Conservation (phyloP, 139 green algal genomes). For the Bryopsis sp. region DNA sequence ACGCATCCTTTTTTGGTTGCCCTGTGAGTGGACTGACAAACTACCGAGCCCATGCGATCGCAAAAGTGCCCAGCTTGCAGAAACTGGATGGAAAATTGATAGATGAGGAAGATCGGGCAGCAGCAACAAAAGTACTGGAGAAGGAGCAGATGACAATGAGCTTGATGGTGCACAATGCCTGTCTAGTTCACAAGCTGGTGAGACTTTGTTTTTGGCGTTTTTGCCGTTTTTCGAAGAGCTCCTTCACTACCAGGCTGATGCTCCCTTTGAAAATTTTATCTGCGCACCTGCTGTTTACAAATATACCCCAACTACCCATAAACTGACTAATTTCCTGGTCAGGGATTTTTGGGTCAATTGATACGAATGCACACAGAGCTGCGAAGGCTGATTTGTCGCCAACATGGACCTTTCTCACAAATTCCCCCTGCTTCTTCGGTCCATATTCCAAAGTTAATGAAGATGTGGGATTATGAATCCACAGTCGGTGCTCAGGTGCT, state of each 20-base stretch:
- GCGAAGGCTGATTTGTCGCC: no score
- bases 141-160: constrained; percentile 6
- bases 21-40: neutral
- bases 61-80: neutral
- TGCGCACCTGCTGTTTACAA: no score
- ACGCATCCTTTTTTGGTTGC: constrained; percentile 7
- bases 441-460: no score
- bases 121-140: neutral
- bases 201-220: neutral
- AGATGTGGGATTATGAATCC: no score
- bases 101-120: neutral
- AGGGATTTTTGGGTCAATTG: no score
- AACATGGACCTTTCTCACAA: no score
- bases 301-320: no score
- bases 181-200: constrained; percentile 4
- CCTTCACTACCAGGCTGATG: neutral
- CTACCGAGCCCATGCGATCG: neutral
- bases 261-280: neutral
- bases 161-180: constrained; percentile 4
- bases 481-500: no score
- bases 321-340: no score
- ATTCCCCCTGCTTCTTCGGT: no score
- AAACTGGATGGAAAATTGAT: constrained; percentile 3
- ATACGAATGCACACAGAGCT: no score
- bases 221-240: neutral